A percentile compares a stretch with the other conserved stretches of the same genome.
Conservation (phyloP, 163 green algal genomes). For the Coccomyxa subellipsoidea region DNA sequence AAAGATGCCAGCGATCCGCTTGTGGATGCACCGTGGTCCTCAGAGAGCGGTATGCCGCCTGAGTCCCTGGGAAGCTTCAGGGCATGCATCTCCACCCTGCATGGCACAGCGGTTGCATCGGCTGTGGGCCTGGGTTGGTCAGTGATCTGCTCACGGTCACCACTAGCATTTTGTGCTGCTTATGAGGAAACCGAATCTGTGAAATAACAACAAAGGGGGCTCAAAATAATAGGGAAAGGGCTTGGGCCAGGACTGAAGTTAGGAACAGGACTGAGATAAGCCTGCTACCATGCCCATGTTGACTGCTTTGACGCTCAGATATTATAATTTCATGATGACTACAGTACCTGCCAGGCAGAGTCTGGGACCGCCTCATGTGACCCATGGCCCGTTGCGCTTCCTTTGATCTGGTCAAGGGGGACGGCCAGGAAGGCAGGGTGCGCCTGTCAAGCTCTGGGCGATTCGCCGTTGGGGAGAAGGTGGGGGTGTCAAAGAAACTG, state of each 20-base stretch:
- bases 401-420: neutral
- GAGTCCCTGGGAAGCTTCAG: neutral
- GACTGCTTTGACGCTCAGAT: no score
- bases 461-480: neutral
- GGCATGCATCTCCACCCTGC: neutral
- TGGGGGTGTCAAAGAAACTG: neutral
- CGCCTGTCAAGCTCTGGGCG: neutral
- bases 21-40: neutral
- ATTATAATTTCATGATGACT: no score
- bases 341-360: neutral
- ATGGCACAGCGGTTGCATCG: no score
- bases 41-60: neutral
- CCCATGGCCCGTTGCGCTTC: neutral
- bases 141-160: no score
- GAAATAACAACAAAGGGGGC: no score
- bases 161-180: no score
- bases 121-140: no score
- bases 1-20: neutral
- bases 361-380: neutral
- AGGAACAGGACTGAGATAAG: no score
- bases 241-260: no score
- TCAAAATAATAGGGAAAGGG: no score
- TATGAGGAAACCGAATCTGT: no score
- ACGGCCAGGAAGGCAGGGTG: neutral
- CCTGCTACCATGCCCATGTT: no score